phyloP scores from a whole-genome alignment of 306 rosid genomes.

The Lathyrus aphaca region DNA sequence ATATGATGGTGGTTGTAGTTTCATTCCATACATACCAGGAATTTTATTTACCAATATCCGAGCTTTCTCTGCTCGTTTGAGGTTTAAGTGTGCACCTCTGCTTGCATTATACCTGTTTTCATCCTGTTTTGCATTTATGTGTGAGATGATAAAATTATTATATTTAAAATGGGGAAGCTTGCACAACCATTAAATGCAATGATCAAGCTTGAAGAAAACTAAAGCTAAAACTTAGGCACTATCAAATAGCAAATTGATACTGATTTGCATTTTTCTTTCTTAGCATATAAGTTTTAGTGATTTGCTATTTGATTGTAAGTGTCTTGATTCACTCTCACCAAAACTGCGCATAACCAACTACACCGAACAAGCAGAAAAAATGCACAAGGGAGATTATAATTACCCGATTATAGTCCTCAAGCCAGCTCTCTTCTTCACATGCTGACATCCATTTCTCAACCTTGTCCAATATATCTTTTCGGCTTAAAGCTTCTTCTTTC shows the following conservation, averaged over 20 bases:
- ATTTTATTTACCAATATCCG: slow-evolving; percentile 94
- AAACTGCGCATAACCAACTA: slow-evolving; percentile 21
- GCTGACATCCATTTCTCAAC: slow-evolving; percentile 99
- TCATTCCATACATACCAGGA: slow-evolving; percentile 61
- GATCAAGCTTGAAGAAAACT: slow-evolving; percentile 28
- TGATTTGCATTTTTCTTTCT: not conserved
- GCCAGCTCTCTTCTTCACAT: slow-evolving; percentile 99
- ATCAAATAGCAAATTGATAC: slow-evolving; percentile 4
- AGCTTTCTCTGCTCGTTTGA: slow-evolving; percentile 98
- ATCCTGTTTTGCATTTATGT: slow-evolving; percentile 66
- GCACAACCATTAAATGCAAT: slow-evolving; percentile 9
- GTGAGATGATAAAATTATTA: slow-evolving; percentile 31
- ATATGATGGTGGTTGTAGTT: slow-evolving; percentile 21
- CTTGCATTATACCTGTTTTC: slow-evolving; percentile 99
- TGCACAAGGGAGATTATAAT: slow-evolving; percentile 19
- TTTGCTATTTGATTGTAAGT: slow-evolving; percentile 10
- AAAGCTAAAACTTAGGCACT: slow-evolving; percentile 13
- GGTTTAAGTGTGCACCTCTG: slow-evolving; percentile 99
- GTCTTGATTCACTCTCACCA: slow-evolving; percentile 5
- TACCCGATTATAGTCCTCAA: slow-evolving; percentile 98
- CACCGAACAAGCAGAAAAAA: slow-evolving; percentile 2
- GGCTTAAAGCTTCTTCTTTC: slow-evolving; percentile 89
- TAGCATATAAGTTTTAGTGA: no score
- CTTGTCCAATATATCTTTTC: slow-evolving; percentile 97
- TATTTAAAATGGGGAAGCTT: slow-evolving; percentile 9